Percentiles rank a stretch among this genome's conserved stretches.
These are phyloP conservation scores for Exserohilum rostratum DNA, from an alignment of 2,329 filamentous ascomycete species.

Conservation along the genomic window DNA sequence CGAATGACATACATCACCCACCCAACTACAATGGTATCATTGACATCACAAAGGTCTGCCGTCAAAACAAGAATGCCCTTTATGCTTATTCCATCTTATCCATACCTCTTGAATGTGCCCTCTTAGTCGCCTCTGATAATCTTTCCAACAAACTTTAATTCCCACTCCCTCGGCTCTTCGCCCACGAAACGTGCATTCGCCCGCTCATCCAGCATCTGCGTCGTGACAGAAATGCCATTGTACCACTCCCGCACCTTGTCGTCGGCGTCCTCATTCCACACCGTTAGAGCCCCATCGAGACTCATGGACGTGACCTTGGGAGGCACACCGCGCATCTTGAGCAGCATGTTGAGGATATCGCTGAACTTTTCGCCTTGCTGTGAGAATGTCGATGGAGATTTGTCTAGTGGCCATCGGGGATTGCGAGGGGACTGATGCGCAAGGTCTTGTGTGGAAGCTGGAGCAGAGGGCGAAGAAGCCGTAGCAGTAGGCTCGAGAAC, in stretches of 20 bases:
- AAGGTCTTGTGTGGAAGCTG: slow-evolving; percentile 1
- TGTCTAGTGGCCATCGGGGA: slow-evolving; percentile 60
- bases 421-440: slow-evolving; percentile 20
- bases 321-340: slow-evolving; percentile 61
- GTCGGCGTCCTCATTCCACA: slow-evolving; percentile 41
- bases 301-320: slow-evolving; percentile 46
- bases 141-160: slow-evolving; percentile 46
- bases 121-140: slow-evolving; percentile 38
- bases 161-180: slow-evolving; percentile 44
- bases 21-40: slow-evolving; percentile 1
- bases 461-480: background rate
- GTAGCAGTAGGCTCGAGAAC: slow-evolving; percentile 29
- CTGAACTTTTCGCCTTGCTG: slow-evolving; percentile 64
- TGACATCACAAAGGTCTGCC: background rate
- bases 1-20: background rate
- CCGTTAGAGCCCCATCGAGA: slow-evolving; percentile 44
- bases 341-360: slow-evolving; percentile 62
- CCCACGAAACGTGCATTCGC: slow-evolving; percentile 39
- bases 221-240: slow-evolving; percentile 40
- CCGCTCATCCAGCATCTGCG: slow-evolving; percentile 34
- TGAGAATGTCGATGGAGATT: slow-evolving; percentile 58
- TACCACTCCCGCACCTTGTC: slow-evolving; percentile 46
- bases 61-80: background rate
- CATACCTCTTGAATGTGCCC: background rate
- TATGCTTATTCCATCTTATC: background rate